Evolutionary conservation across 2,329 filamentous ascomycete species (phyloP).

Genomic region (Didymella glomerata): DNA sequence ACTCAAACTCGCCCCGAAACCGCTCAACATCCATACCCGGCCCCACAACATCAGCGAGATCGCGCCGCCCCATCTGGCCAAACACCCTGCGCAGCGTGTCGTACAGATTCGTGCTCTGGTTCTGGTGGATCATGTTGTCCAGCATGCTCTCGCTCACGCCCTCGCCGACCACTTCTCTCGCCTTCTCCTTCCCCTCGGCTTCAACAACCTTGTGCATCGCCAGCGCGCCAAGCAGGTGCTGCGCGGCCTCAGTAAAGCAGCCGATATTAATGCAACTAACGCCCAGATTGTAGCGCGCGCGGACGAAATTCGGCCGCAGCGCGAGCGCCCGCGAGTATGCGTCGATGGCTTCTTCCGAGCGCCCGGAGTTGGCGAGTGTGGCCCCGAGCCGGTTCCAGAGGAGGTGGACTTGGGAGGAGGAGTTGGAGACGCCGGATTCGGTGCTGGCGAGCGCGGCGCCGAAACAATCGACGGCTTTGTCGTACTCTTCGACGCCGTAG

Average conservation of each 20-base stretch:
- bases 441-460: conserved; percentile 86
- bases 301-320: conserved; percentile 94
- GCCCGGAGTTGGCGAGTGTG: conserved; percentile 92
- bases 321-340: conserved; percentile 93
- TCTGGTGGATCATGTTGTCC: conserved; percentile 90
- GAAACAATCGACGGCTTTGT: conserved; percentile 99
- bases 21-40: conserved; percentile 89
- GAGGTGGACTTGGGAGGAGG: conserved; percentile 85
- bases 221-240: conserved; percentile 88
- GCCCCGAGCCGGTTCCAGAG: conserved; percentile 98
- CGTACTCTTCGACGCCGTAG: conserved; percentile 97
- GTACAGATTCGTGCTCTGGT: conserved; percentile 95
- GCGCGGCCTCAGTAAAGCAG: conserved; percentile 90
- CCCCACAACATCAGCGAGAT: conserved; percentile 86
- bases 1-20: conserved; percentile 91
- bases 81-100: conserved; percentile 96
- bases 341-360: conserved; percentile 93
- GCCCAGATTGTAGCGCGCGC: conserved; percentile 94
- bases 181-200: conserved; percentile 81
- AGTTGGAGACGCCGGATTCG: conserved; percentile 83
- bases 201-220: conserved; percentile 97
- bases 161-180: conserved; percentile 76
- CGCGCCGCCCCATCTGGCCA: conserved; percentile 89
- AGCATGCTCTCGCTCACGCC: conserved; percentile 74
- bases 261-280: conserved; percentile 98